A percentile compares a stretch with the other conserved stretches of the same genome.
Conservation (phyloP, 129 eudicot genomes). For the Flaveria robusta region DNA sequence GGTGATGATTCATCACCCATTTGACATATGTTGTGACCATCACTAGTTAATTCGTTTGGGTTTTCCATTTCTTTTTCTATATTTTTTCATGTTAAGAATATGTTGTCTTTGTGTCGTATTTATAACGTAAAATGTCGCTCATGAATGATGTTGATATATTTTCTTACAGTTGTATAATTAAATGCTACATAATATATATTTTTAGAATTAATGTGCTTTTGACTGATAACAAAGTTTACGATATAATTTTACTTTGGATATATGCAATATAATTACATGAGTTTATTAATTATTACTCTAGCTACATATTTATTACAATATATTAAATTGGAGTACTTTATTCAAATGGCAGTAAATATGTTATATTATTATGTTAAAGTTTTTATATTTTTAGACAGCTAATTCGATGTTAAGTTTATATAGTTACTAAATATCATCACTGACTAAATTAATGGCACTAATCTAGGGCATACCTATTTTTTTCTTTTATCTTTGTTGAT, state of each 20-base stretch:
- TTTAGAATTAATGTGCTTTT: not conserved
- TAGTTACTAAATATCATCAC: too few species aligned
- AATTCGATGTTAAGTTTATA: too few species aligned
- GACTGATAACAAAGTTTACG: not conserved
- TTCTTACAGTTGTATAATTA: too few species aligned
- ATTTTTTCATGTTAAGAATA: not conserved
- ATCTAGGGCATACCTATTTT: not conserved
- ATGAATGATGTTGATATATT: not conserved
- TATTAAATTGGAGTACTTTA: too few species aligned
- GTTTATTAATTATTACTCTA: too few species aligned
- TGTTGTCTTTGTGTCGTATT: not conserved
- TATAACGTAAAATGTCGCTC: not conserved
- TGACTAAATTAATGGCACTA: not conserved
- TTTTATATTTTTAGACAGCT: too few species aligned
- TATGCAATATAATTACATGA: too few species aligned
- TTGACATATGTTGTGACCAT: not conserved
- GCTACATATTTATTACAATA: too few species aligned
- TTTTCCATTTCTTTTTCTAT: slow-evolving; percentile 7
- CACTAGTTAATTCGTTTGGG: not conserved
- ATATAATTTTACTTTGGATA: not conserved
- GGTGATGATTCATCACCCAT: not conserved
- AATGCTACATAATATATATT: not conserved
- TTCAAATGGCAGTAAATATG: too few species aligned
- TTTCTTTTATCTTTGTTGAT: not conserved
- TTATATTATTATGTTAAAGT: too few species aligned